phyloP scores from a whole-genome alignment of 1,284 basidiomycete species.

The Fomitopsis betulina region DNA sequence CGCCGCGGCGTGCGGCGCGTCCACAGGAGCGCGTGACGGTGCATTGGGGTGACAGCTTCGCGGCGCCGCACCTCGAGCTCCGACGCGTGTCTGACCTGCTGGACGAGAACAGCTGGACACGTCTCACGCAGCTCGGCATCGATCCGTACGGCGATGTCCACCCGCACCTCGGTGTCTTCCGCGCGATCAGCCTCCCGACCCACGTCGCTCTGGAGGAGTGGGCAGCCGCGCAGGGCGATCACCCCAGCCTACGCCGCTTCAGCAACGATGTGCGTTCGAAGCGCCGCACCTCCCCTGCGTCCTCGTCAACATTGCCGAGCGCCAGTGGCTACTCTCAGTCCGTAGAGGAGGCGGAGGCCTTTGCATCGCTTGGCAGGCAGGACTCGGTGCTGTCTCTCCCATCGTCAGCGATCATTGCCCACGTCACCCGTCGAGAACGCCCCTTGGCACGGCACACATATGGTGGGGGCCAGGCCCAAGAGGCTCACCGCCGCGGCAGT shows the following conservation, averaged over 20 bases:
- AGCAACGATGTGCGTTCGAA: not conserved
- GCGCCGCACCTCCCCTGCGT: not conserved
- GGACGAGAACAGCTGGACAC: conserved; percentile 19
- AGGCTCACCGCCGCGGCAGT: conserved; percentile 2
- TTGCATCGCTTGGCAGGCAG: not conserved
- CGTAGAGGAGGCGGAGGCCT: not conserved
- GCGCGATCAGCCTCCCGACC: conserved; percentile 14
- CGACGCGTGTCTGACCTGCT: conserved; percentile 52
- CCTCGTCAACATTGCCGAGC: not conserved
- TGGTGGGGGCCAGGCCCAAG: conserved; percentile 4
- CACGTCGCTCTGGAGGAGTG: conserved; percentile 3
- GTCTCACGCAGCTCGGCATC: conserved; percentile 11
- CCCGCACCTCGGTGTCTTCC: conserved; percentile 1
- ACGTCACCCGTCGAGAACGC: not conserved
- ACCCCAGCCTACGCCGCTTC: not conserved
- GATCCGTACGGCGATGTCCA: conserved; percentile 16
- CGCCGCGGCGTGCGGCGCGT: conserved; percentile 1
- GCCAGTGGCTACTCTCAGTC: not conserved
- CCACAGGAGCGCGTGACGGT: conserved; percentile 50
- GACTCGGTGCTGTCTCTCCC: conserved; percentile 2
- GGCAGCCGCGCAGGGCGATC: not conserved
- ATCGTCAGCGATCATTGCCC: conserved; percentile 3
- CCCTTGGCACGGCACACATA: conserved; percentile 5
- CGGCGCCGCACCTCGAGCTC: conserved; percentile 54
- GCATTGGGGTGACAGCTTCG: conserved; percentile 36